Evolutionary conservation across 768 basidiomycete genomes (phyloP).

Genomic region (Myochromella boudieri): DNA sequence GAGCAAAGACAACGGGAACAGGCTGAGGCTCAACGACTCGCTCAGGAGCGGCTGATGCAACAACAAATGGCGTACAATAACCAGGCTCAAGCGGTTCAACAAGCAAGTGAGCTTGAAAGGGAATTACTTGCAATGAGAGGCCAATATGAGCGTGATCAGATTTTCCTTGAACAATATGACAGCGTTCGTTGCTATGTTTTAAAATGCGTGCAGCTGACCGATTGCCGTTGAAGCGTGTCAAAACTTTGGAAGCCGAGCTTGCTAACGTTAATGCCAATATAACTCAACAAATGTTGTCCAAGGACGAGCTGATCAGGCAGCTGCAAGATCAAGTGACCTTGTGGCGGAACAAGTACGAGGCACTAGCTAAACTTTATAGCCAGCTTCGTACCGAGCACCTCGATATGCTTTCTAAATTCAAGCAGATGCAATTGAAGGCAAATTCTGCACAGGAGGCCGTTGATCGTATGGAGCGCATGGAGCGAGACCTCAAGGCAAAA

Average conservation of each 20-base stretch:
- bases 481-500: slow-evolving; percentile 97
- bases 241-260: slow-evolving; percentile 91
- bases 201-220: neutral
- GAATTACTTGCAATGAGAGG: slow-evolving; percentile 92
- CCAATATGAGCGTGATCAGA: slow-evolving; percentile 97
- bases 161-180: slow-evolving; percentile 97
- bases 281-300: slow-evolving; percentile 81
- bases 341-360: slow-evolving; percentile 99
- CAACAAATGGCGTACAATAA: slow-evolving; percentile 82
- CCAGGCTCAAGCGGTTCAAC: slow-evolving; percentile 69
- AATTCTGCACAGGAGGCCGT: slow-evolving; percentile 98
- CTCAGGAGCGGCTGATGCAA: slow-evolving; percentile 87
- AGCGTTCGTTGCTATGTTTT: slow-evolving; percentile 53
- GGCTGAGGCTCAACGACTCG: slow-evolving; percentile 81
- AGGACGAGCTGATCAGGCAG: slow-evolving; percentile 94
- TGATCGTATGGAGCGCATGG: slow-evolving; percentile 99
- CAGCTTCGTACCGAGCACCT: slow-evolving; percentile 97
- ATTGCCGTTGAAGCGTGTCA: slow-evolving; percentile 69
- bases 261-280: slow-evolving; percentile 72
- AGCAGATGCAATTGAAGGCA: slow-evolving; percentile 95
- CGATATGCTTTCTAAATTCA: slow-evolving; percentile 96
- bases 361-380: slow-evolving; percentile 96
- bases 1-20: slow-evolving; percentile 87
- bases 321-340: slow-evolving; percentile 95
- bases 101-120: slow-evolving; percentile 81